These are phyloP conservation scores for Knufia petricola DNA, from an alignment of 2,329 filamentous ascomycete genomes.

Conservation along the genomic window DNA sequence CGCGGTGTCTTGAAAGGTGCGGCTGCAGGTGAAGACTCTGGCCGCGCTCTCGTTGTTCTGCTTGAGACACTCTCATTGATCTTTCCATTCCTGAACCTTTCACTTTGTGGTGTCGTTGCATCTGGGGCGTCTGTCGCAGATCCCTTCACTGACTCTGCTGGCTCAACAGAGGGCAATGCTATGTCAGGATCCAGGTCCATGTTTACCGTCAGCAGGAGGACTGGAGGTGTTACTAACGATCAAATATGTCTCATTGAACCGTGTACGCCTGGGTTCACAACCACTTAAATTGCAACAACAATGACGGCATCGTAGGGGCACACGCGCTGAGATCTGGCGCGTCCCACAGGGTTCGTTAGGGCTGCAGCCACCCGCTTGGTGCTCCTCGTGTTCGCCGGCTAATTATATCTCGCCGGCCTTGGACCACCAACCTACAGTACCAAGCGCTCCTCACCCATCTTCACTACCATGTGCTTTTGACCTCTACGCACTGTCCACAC, in stretches of 20 bases:
- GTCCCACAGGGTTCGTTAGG: background rate
- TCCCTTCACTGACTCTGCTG: conserved; percentile 1
- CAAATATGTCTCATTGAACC: background rate
- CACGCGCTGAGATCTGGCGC: background rate
- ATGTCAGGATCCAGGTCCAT: conserved; percentile 11
- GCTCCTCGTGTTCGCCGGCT: background rate
- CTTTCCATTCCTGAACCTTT: conserved; percentile 1
- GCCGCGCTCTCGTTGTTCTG: background rate
- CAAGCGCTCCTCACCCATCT: too few species aligned
- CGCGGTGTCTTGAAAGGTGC: conserved; percentile 16
- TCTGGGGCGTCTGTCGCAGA: background rate
- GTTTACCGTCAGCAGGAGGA: too few species aligned
- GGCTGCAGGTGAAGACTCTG: conserved; percentile 14
- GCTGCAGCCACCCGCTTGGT: background rate
- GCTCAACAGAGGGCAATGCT: conserved; percentile 10
- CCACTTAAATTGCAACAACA: background rate
- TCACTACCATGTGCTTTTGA: too few species aligned
- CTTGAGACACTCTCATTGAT: conserved; percentile 8
- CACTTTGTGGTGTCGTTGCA: background rate
- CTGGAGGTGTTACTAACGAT: background rate
- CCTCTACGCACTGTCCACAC: too few species aligned
- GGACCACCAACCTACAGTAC: too few species aligned
- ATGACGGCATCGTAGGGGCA: background rate
- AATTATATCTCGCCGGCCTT: too few species aligned
- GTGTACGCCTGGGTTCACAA: background rate